Evolutionary conservation across 2,329 filamentous ascomycete genomes (phyloP).

Genomic region (Conoideocrella luteorostrata): DNA sequence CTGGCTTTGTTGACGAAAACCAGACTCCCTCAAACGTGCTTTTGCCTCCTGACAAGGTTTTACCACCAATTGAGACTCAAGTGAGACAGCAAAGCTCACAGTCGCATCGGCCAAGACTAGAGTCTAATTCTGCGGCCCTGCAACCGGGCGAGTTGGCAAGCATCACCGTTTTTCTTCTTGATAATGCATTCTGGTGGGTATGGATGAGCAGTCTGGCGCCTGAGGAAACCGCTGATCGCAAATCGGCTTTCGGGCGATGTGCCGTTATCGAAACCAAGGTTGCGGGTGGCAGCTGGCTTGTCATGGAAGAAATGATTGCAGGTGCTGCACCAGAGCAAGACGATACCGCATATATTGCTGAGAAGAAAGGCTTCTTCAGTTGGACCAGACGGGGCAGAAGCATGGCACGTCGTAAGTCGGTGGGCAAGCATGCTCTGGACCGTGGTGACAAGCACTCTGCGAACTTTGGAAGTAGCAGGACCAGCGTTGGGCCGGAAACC

Average conservation of each 20-base stretch:
- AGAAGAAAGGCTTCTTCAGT: conserved; percentile 92
- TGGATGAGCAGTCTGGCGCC: conserved; percentile 96
- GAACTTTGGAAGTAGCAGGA: conserved; percentile 57
- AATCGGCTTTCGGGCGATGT: conserved; percentile 89
- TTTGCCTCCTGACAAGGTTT: conserved; percentile 83
- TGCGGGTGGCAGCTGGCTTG: conserved; percentile 74
- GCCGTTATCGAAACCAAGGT: conserved; percentile 87
- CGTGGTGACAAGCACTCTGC: conserved; percentile 37
- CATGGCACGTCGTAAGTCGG: conserved; percentile 62
- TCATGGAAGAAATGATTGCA: conserved; percentile 94
- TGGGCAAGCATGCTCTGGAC: conserved; percentile 53
- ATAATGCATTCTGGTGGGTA: conserved; percentile 99
- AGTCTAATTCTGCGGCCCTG: conserved; percentile 56
- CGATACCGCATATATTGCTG: conserved; percentile 81
- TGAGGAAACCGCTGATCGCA: conserved; percentile 79
- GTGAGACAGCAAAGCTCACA: conserved; percentile 76
- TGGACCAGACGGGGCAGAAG: conserved; percentile 66
- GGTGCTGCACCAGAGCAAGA: conserved; percentile 81
- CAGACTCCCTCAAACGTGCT: conserved; percentile 61
- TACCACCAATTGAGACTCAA: conserved; percentile 75
- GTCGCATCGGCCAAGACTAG: conserved; percentile 69
- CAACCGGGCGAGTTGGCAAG: conserved; percentile 93
- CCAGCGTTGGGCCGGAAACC: conserved; percentile 81
- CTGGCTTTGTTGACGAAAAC: conserved; percentile 79
- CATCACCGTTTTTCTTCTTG: conserved; percentile 77